Conservation (phyloP, 441 rosid species). For the Populus tomentosa region DNA sequence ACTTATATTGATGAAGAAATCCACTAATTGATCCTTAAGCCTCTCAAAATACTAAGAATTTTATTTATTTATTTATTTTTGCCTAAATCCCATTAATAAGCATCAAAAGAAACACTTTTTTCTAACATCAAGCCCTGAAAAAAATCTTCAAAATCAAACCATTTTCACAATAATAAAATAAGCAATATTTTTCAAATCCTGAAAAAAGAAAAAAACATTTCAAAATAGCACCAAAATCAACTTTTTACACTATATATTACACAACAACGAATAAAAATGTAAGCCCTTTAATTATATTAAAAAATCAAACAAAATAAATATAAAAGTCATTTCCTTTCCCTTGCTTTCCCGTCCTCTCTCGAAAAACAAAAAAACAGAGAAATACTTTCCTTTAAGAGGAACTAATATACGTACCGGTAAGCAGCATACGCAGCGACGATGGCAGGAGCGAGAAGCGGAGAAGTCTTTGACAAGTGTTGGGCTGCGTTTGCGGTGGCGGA, state of each 20-base stretch:
- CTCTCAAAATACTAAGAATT: background rate
- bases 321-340: background rate
- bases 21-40: background rate
- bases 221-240: background rate
- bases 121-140: background rate
- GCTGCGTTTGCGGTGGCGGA: conserved; percentile 6
- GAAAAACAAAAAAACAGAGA: background rate
- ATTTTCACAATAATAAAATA: background rate
- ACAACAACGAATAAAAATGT: background rate
- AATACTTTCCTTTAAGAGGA: background rate
- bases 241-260: background rate
- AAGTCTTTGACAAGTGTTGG: conserved; percentile 3
- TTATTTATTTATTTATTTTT: background rate
- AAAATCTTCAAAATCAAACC: background rate
- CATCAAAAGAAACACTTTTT: background rate
- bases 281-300: background rate
- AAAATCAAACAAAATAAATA: background rate
- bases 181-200: background rate
- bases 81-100: background rate
- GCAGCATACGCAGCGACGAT: background rate
- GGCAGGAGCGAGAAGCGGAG: conserved; percentile 9
- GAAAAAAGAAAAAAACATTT: background rate
- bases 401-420: conserved; percentile 11
- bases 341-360: background rate
- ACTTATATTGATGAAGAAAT: background rate